These are phyloP conservation scores for Boletus rex-veris DNA, from an alignment of 768 basidiomycete genomes.

Conservation along the genomic window DNA sequence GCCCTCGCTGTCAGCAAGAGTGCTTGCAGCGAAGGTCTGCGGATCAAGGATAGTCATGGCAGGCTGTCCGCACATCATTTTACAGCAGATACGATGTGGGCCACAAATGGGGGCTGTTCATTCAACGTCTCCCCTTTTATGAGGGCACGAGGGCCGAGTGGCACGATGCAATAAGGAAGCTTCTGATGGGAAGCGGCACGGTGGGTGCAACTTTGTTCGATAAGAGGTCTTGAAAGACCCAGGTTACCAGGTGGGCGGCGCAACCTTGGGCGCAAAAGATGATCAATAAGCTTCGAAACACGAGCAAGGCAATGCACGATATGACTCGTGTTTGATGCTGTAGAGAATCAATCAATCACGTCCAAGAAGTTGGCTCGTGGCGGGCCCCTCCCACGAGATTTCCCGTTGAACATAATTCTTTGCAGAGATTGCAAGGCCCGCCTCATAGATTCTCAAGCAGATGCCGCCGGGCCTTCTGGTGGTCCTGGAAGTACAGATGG, in stretches of 20 bases:
- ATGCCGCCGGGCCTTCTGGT: conserved; percentile 41
- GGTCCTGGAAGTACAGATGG: conserved; percentile 44
- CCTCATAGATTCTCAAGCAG: conserved; percentile 90
- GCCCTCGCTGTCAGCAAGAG: conserved; percentile 19
- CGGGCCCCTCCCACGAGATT: neutral
- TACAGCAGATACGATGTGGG: neutral
- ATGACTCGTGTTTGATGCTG: neutral
- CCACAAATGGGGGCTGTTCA: too few species aligned
- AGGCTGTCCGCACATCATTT: neutral
- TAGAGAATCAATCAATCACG: neutral
- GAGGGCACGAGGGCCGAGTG: neutral
- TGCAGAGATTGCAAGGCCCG: conserved; percentile 94
- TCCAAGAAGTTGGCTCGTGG: neutral
- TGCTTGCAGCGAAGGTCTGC: conserved; percentile 15
- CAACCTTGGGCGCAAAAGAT: neutral
- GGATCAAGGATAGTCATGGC: conserved; percentile 11
- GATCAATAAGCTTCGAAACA: neutral
- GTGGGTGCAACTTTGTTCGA: neutral
- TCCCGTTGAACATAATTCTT: neutral
- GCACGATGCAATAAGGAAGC: neutral
- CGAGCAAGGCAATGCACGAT: neutral
- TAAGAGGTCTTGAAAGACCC: neutral
- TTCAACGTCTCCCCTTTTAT: neutral
- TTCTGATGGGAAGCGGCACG: conserved; percentile 7
- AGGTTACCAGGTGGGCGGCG: neutral